These are phyloP conservation scores for Yamadazyma paraphyllophila DNA, from an alignment of 805 yeast genomes.

Conservation along the genomic window DNA sequence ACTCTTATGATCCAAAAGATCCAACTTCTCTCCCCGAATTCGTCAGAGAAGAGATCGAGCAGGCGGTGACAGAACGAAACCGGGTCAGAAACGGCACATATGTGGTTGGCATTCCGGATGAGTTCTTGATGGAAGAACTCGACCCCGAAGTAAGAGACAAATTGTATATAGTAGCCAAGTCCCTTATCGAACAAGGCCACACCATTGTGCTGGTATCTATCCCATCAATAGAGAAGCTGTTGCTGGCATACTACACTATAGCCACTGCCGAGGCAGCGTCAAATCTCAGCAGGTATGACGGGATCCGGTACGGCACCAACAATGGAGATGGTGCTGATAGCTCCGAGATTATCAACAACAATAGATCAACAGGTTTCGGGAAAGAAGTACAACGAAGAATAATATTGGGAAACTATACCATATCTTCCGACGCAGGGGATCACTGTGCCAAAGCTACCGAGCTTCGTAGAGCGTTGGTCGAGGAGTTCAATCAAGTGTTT, in stretches of 20 bases:
- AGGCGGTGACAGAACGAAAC: conserved; percentile 8
- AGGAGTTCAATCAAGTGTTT: conserved; percentile 68
- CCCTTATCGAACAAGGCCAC: conserved; percentile 48
- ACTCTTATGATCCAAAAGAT: conserved; percentile 67
- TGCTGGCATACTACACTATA: conserved; percentile 82
- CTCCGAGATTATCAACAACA: conserved; percentile 28
- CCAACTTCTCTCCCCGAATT: conserved; percentile 61
- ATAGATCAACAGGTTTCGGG: conserved; percentile 72
- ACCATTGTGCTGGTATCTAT: conserved; percentile 63
- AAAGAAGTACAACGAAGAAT: conserved; percentile 81
- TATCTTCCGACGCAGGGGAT: conserved; percentile 72
- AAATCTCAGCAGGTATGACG: conserved; percentile 86
- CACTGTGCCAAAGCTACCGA: conserved; percentile 76
- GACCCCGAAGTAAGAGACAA: conserved; percentile 43
- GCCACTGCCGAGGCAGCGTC: conserved; percentile 95
- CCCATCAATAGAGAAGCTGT: conserved; percentile 61
- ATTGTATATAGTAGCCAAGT: conserved; percentile 47
- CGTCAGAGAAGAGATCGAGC: conserved; percentile 28
- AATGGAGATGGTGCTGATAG: conserved; percentile 19
- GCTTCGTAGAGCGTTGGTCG: conserved; percentile 56
- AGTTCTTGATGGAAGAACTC: conserved; percentile 58
- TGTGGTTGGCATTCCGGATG: conserved; percentile 71
- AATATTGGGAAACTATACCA: conserved; percentile 79
- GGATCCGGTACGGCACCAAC: conserved; percentile 76
- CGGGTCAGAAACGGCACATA: conserved; percentile 21